Evolutionary conservation across 2,329 filamentous ascomycete genomes (phyloP).

Genomic region (Trichophyton verrucosum): DNA sequence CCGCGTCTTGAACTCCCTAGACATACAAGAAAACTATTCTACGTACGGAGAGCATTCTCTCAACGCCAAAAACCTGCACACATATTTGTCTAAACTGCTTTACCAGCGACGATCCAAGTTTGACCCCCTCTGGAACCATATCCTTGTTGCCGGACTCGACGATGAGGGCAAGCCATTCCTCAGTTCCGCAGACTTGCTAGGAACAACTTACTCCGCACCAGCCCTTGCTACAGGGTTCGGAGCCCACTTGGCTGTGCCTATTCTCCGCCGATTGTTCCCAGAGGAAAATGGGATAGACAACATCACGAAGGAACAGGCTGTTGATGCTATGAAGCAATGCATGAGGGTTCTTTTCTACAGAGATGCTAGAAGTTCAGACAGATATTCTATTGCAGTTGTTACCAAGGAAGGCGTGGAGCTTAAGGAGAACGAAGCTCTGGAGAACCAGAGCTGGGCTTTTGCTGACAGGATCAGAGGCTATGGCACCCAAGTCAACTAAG

Average conservation of each 20-base stretch:
- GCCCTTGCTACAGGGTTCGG: slow-evolving; percentile 90
- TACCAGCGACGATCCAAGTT: slow-evolving; percentile 92
- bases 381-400: slow-evolving; percentile 81
- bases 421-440: slow-evolving; percentile 72
- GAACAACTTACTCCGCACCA: slow-evolving; percentile 79
- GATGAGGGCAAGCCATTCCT: slow-evolving; percentile 72
- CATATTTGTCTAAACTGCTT: slow-evolving; percentile 88
- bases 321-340: slow-evolving; percentile 74
- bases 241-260: slow-evolving; percentile 80
- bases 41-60: slow-evolving; percentile 42
- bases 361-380: slow-evolving; percentile 82
- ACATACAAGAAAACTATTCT: slow-evolving; percentile 70
- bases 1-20: slow-evolving; percentile 72
- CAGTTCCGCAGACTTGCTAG: slow-evolving; percentile 79
- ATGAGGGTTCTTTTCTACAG: slow-evolving; percentile 98
- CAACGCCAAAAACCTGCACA: slow-evolving; percentile 88
- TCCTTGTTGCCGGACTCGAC: slow-evolving; percentile 83
- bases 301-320: slow-evolving; percentile 64
- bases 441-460: slow-evolving; percentile 96
- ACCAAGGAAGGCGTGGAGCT: slow-evolving; percentile 81
- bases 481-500: slow-evolving; percentile 60
- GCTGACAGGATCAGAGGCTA: slow-evolving; percentile 91
- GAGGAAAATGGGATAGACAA: slow-evolving; percentile 66
- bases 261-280: slow-evolving; percentile 70
- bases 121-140: slow-evolving; percentile 93